A percentile compares a stretch with the other conserved stretches of the same genome.
phyloP scores from a whole-genome alignment of 192 early-diverging fungal genomes.

The Coemansia sp. region DNA sequence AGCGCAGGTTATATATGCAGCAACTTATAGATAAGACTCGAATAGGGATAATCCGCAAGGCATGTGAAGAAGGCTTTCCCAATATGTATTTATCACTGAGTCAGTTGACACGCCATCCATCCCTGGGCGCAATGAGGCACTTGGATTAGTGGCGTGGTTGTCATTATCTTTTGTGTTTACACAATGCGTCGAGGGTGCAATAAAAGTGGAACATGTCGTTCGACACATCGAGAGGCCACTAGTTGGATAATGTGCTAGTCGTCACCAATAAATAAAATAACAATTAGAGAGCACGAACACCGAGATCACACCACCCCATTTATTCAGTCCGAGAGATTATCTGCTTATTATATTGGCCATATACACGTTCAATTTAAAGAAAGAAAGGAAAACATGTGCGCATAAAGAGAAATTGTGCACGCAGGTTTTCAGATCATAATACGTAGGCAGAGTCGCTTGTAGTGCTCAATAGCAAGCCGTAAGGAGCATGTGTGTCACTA shows the following conservation, averaged over 20 bases:
- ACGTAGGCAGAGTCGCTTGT: background rate
- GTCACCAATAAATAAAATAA: background rate
- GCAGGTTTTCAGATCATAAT: background rate
- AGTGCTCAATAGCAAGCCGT: background rate
- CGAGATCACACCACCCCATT: background rate
- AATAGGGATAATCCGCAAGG: background rate
- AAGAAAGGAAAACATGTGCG: background rate
- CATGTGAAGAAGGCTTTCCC: background rate
- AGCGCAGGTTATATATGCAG: background rate
- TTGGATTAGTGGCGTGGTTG: constrained; percentile 1
- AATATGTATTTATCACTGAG: constrained; percentile 1
- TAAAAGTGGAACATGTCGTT: background rate
- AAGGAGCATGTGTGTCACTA: background rate
- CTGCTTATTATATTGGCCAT: background rate
- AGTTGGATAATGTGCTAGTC: background rate
- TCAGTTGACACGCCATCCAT: constrained; percentile 4
- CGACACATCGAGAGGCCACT: background rate
- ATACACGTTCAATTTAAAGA: background rate
- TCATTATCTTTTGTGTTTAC: background rate
- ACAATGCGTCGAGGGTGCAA: background rate
- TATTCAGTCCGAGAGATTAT: background rate
- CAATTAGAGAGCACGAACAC: background rate
- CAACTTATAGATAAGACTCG: background rate
- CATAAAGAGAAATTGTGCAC: background rate
- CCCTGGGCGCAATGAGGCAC: background rate